phyloP scores from a whole-genome alignment of 805 yeast species.

The Myxozyma mucilagina region DNA sequence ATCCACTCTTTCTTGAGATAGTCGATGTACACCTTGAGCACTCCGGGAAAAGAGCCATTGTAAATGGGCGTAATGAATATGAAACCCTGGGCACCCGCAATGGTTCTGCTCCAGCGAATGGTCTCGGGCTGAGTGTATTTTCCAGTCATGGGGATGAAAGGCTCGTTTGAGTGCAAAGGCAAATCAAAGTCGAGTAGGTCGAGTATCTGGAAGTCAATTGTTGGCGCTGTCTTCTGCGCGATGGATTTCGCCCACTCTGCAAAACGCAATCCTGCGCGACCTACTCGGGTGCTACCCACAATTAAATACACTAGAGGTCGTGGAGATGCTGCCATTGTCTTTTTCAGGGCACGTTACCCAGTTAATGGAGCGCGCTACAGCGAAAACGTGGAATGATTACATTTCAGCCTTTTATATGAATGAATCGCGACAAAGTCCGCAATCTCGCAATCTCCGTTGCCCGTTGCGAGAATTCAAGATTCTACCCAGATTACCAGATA shows the following conservation, averaged over 20 bases:
- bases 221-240: not conserved
- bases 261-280: constrained; percentile 3
- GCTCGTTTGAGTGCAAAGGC: constrained; percentile 14
- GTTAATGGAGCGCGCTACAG: not conserved
- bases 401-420: too few relatives aligned
- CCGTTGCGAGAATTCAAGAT: too few relatives aligned
- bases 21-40: constrained; percentile 45
- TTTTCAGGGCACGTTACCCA: not conserved
- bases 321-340: not conserved
- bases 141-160: constrained; percentile 19
- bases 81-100: constrained; percentile 34
- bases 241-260: constrained; percentile 9
- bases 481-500: too few relatives aligned
- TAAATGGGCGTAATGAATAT: constrained; percentile 45
- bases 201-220: constrained; percentile 9
- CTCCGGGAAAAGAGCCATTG: constrained; percentile 45
- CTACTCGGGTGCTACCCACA: constrained; percentile 17
- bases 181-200: constrained; percentile 17
- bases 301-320: constrained; percentile 13
- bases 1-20: constrained; percentile 42
- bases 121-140: constrained; percentile 21
- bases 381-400: too few relatives aligned
- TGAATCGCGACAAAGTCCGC: too few relatives aligned
- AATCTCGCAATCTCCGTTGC: too few relatives aligned
- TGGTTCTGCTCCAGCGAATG: constrained; percentile 10